Base-by-base conservation (phyloP, 352 stramenopile genomes). In the Phytopythium cucurbitacearum region DNA sequence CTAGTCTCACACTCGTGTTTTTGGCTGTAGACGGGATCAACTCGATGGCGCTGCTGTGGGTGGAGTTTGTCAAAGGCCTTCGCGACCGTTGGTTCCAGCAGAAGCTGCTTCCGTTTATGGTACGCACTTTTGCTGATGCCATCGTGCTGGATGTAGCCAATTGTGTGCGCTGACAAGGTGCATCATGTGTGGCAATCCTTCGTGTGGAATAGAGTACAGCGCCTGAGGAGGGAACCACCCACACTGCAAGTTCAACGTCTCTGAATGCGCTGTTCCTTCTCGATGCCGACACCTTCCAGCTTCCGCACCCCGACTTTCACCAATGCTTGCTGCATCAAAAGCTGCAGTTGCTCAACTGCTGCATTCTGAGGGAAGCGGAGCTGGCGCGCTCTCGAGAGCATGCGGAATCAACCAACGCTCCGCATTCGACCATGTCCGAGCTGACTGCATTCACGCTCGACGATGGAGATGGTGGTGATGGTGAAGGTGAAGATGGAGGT, bases 311-410 rank as follows among this genome's bases (percentile, higher is more conserved):
- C 21, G 80, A 91, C 45, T 90, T 89, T 28, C 70, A 71, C 32
- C 71, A 88, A n/a, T 88, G 81, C 42, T 62, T 94, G 13, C 57
- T 94, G 3, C 73, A 94, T 47, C 83, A 94, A 52, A 91, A 91
- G 40, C 66, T 94, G 4, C 80, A 91, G 53, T 49, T 94, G 21
- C 62, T 94, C 3, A 94, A 94, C 48, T 81, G 67, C 40, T 94
- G 83, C 13, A 90, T 94, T 56, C 54, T 88, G 9, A 73, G 77
- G 65, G 82, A 67, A 48, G 48, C 48, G 21, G 48, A 54, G 13
- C 37, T 45, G 7, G 48, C 38, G 9, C 48, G 48, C 12, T 54
- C 48, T 5, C 21, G 45, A 43, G 37, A n/a, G 9, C 48, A 46
- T 32, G 28, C 48, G 32, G 34, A 13, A 32, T 6, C 21, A 32